Evolutionary conservation across 1,284 basidiomycete genomes (phyloP).

Genomic region (Ustilago loliicola): DNA sequence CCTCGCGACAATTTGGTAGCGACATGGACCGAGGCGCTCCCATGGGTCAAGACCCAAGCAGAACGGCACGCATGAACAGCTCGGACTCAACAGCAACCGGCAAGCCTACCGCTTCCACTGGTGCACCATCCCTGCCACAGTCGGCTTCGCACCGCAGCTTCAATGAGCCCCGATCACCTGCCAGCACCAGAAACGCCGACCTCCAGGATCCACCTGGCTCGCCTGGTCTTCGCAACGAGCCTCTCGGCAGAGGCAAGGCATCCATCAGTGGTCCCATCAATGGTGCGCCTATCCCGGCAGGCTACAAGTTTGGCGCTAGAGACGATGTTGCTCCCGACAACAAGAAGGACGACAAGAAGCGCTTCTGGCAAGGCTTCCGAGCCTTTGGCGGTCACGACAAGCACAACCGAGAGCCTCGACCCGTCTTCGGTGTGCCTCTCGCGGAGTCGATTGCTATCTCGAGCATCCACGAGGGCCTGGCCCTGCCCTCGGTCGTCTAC

Average conservation of each 20-base stretch:
- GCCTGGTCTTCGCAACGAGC: constrained; percentile 34
- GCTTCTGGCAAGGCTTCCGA: constrained; percentile 64
- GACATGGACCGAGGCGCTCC: constrained; percentile 22
- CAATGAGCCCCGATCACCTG: constrained; percentile 42
- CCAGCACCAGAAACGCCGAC: constrained; percentile 19
- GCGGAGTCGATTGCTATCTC: constrained; percentile 89
- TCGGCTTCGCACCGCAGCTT: constrained; percentile 49
- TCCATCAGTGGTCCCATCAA: constrained; percentile 92
- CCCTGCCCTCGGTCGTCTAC: constrained; percentile 93
- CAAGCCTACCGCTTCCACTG: constrained; percentile 23
- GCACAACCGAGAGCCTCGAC: constrained; percentile 40
- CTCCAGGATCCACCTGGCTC: constrained; percentile 42
- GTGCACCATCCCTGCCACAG: constrained; percentile 23
- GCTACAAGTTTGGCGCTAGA: constrained; percentile 80
- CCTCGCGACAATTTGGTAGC: constrained; percentile 11
- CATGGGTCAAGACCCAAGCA: constrained; percentile 22
- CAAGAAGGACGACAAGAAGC: constrained; percentile 66
- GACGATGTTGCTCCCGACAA: constrained; percentile 41
- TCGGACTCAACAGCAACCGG: constrained; percentile 36
- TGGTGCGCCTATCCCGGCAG: constrained; percentile 85
- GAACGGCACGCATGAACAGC: constrained; percentile 32
- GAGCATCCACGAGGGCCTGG: constrained; percentile 78
- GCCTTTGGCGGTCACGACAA: constrained; percentile 52
- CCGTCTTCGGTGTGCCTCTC: constrained; percentile 90
- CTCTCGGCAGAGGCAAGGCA: constrained; percentile 60